These are phyloP conservation scores for Fusarium agapanthi DNA, from an alignment of 2,329 filamentous ascomycete genomes.

Conservation along the genomic window DNA sequence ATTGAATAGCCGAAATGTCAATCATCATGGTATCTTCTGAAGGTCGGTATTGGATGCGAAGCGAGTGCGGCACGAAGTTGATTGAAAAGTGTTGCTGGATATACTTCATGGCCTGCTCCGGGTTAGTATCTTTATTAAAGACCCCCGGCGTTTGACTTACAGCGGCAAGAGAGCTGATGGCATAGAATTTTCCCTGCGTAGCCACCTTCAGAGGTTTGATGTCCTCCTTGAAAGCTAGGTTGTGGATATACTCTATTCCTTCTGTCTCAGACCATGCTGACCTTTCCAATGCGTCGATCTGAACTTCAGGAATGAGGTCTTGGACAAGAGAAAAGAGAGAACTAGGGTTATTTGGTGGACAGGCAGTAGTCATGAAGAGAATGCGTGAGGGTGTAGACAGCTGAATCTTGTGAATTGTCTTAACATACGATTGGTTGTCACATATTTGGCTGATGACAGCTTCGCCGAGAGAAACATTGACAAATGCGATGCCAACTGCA, in stretches of 20 bases:
- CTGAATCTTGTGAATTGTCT: slow-evolving; percentile 85
- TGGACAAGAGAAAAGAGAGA: slow-evolving; percentile 79
- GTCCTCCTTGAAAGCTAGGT: slow-evolving; percentile 82
- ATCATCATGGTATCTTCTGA: slow-evolving; percentile 97
- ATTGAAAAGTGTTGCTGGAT: slow-evolving; percentile 75
- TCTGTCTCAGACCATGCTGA: slow-evolving; percentile 83
- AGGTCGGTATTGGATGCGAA: slow-evolving; percentile 86
- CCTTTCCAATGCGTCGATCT: slow-evolving; percentile 68
- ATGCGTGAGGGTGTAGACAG: slow-evolving; percentile 84
- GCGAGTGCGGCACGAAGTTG: slow-evolving; percentile 78
- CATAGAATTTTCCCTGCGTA: slow-evolving; percentile 84
- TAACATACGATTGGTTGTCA: slow-evolving; percentile 91
- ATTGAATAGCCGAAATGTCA: slow-evolving; percentile 85
- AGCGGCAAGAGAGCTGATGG: slow-evolving; percentile 84
- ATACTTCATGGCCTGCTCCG: slow-evolving; percentile 77
- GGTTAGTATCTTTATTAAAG: neutral
- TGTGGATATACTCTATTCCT: slow-evolving; percentile 80
- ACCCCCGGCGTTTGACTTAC: slow-evolving; percentile 58
- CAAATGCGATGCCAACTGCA: slow-evolving; percentile 83
- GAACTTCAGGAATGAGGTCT: slow-evolving; percentile 55
- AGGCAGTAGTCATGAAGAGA: slow-evolving; percentile 77
- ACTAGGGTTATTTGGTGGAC: slow-evolving; percentile 70
- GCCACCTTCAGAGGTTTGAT: slow-evolving; percentile 82
- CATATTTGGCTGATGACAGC: slow-evolving; percentile 89
- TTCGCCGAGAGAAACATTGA: slow-evolving; percentile 87